phyloP scores from a whole-genome alignment of 2,329 filamentous ascomycete species.

The Talaromyces sp. region DNA sequence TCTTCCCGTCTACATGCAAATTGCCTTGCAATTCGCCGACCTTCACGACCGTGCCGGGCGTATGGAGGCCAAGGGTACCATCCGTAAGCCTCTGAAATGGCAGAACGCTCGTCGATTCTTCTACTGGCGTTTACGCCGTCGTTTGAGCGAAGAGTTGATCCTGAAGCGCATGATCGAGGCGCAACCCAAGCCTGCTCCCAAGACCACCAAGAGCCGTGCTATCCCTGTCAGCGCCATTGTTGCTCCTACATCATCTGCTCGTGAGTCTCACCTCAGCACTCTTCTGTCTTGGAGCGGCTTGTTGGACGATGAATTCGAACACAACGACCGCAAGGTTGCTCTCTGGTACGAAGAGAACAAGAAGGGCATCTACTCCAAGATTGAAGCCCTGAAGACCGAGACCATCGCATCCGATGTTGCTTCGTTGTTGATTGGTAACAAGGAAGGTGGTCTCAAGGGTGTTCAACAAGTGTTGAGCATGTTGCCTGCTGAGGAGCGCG shows the following conservation, averaged over 20 bases:
- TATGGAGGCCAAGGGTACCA: slow-evolving; percentile 97
- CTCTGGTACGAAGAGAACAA: slow-evolving; percentile 96
- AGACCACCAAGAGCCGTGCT: slow-evolving; percentile 38
- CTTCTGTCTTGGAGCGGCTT: slow-evolving; percentile 82
- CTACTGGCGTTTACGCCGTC: slow-evolving; percentile 97
- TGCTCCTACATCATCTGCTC: slow-evolving; percentile 42
- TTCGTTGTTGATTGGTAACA: slow-evolving; percentile 62
- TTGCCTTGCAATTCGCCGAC: slow-evolving; percentile 95
- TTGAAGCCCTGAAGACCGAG: slow-evolving; percentile 78
- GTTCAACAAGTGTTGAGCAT: slow-evolving; percentile 81
- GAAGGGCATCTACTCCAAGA: slow-evolving; percentile 75
- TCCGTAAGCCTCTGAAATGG: slow-evolving; percentile 82
- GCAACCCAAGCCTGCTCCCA: slow-evolving; percentile 37
- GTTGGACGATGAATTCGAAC: slow-evolving; percentile 63
- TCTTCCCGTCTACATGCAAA: slow-evolving; percentile 88
- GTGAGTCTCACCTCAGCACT: slow-evolving; percentile 66
- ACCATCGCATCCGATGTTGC: slow-evolving; percentile 68
- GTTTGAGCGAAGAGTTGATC: slow-evolving; percentile 96
- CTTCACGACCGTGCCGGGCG: slow-evolving; percentile 93
- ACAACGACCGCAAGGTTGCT: slow-evolving; percentile 77
- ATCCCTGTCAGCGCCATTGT: slow-evolving; percentile 39
- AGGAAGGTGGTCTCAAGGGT: slow-evolving; percentile 73
- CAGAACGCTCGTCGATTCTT: slow-evolving; percentile 91
- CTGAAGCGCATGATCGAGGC: slow-evolving; percentile 74
- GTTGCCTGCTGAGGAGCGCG: slow-evolving; percentile 83